Evolutionary conservation across 169 alveolate species (phyloP), one percentile per base, ranked within the genome.

Genomic region (Plasmodium knowlesi): DNA sequence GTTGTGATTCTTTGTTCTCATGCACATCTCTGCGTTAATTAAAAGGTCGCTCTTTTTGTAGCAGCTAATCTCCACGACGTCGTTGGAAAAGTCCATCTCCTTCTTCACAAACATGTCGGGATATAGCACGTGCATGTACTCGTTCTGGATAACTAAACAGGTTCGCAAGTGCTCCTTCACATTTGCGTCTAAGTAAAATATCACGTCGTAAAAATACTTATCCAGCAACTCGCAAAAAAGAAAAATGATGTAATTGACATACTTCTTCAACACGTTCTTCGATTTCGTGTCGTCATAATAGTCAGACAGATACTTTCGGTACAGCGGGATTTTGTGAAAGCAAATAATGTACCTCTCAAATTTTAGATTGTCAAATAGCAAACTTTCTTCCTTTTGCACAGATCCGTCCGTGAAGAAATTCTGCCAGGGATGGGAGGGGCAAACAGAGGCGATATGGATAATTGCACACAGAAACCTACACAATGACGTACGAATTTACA

Each of bases 271-370:
- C n/a, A 86, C 46, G 34, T 28, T 86, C 73, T 86, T 86, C 30
- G 82, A 86, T 32, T 54, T 74, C 30, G 86, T 86, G 71, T 86
- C 93, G 41, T 86, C 86, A 30, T 86, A 86, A 54, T 78, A 74
- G 46, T 78, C 70, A 22, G 80, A 28, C 70, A 86, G 80, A 19
- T 74, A 86, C 28, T 86, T 86, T 46, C 72, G 12, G 85, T 19
- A 86, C 57, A 86, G 32, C 28, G 93, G 46, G 28, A 70, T 74
- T 54, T 53, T 86, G 16, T 74, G 74, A 70, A 86, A 86, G 67
- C 93, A 86, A n/a, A 86, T 74, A 16, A 86, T 74, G 46, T 86
- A 86, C 80, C 67, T 53, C 80, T 86, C 93, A 28, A 86, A 86
- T 28, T 86, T 86, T 34, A 86, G 80, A 53, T 86, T 86, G 25